These are phyloP conservation scores for Schoenoplectus triqueter DNA, from an alignment of 202 grass and related monocot genomes.

Conservation along the genomic window DNA sequence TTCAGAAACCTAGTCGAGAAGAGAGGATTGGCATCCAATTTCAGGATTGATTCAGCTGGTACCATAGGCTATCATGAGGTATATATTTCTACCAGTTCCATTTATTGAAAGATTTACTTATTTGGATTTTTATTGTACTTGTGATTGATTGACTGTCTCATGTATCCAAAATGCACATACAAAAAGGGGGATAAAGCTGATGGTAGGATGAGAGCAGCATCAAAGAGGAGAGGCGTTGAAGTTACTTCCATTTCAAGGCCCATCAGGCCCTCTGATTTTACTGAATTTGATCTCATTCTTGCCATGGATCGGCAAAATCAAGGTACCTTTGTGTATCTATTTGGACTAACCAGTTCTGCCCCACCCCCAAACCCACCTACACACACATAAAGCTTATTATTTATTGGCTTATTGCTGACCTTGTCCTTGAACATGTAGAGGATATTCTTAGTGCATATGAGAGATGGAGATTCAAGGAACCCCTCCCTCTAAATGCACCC, in stretches of 20 bases:
- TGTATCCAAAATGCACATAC: neutral
- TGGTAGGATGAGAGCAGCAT: constrained; percentile 81
- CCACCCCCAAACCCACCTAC: neutral
- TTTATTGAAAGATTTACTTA: constrained; percentile 12
- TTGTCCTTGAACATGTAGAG: constrained; percentile 50
- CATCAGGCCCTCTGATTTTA: constrained; percentile 83
- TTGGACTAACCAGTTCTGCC: neutral
- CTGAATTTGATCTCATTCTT: constrained; percentile 88
- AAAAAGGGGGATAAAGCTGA: constrained; percentile 77
- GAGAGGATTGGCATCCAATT: constrained; percentile 63
- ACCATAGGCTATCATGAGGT: constrained; percentile 97
- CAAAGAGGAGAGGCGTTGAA: constrained; percentile 78
- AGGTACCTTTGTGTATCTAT: constrained; percentile 50
- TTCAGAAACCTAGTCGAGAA: constrained; percentile 71
- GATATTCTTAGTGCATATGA: constrained; percentile 89
- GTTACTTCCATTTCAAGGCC: constrained; percentile 95
- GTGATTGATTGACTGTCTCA: constrained; percentile 12
- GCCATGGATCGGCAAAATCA: constrained; percentile 96
- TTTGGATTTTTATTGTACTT: constrained; percentile 1
- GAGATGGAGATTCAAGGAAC: constrained; percentile 83
- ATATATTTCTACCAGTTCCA: constrained; percentile 16
- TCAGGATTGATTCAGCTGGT: constrained; percentile 85
- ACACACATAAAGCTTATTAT: neutral
- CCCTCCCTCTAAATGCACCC: constrained; percentile 69
- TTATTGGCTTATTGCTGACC: neutral